phyloP scores from a whole-genome alignment of 2,329 filamentous ascomycete genomes.

The Endocalyx cinctus region DNA sequence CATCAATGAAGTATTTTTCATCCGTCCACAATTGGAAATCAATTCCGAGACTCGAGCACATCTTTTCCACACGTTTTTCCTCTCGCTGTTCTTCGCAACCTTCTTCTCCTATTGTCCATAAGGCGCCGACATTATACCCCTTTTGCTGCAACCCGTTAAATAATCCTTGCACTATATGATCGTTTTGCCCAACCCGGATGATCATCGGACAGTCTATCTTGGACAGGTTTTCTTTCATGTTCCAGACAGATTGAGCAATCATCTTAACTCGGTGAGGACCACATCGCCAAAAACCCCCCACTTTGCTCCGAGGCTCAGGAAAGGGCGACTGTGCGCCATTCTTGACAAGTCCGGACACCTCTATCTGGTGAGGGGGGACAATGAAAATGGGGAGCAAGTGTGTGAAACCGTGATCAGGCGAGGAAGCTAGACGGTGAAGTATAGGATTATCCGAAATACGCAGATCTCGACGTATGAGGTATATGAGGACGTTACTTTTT shows the following conservation, averaged over 20 bases:
- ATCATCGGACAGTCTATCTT: slow-evolving; percentile 55
- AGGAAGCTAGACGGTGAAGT: slow-evolving; percentile 52
- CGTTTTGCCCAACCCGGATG: slow-evolving; percentile 58
- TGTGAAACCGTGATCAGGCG: slow-evolving; percentile 50
- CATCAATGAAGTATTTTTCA: slow-evolving; percentile 75
- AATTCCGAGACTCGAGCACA: slow-evolving; percentile 48
- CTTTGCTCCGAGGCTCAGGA: slow-evolving; percentile 60
- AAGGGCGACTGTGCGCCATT: slow-evolving; percentile 56
- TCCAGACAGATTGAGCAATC: slow-evolving; percentile 67
- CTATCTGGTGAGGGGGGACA: slow-evolving; percentile 65
- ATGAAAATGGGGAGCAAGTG: slow-evolving; percentile 70
- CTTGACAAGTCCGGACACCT: slow-evolving; percentile 68
- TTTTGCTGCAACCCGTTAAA: slow-evolving; percentile 42
- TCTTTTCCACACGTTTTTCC: slow-evolving; percentile 48
- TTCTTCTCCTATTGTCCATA: slow-evolving; percentile 73
- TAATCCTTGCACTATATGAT: slow-evolving; percentile 55
- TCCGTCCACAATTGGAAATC: slow-evolving; percentile 65
- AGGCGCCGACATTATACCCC: slow-evolving; percentile 48
- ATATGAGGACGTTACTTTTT: slow-evolving; percentile 55
- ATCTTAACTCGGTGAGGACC: slow-evolving; percentile 70
- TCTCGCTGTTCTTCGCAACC: slow-evolving; percentile 65
- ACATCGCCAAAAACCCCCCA: slow-evolving; percentile 68
- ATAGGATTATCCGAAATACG: slow-evolving; percentile 72
- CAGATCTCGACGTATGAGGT: slow-evolving; percentile 68
- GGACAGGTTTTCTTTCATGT: slow-evolving; percentile 60